A percentile compares a stretch with the other conserved stretches of the same genome.
Conservation (phyloP, 257 asterid species). For the Ballota nigra region DNA sequence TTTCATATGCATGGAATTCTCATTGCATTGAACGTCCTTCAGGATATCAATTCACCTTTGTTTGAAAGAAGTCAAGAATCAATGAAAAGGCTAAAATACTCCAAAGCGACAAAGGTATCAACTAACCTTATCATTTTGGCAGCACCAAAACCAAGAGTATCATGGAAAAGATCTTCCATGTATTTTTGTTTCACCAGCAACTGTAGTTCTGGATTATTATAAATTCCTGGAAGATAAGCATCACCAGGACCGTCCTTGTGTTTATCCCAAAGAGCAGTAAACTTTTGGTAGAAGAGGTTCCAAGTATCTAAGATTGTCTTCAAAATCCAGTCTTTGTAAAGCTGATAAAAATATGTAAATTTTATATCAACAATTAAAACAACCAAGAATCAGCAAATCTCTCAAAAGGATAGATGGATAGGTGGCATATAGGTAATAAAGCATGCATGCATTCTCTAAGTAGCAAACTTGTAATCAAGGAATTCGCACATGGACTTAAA, state of each 20-base stretch:
- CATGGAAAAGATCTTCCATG: slow-evolving; percentile 78
- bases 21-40: background rate
- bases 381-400: background rate
- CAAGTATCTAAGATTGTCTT: slow-evolving; percentile 81
- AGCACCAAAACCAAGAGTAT: slow-evolving; percentile 89
- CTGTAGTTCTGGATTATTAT: slow-evolving; percentile 63
- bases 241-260: slow-evolving; percentile 92
- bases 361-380: background rate
- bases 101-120: background rate
- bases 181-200: slow-evolving; percentile 54
- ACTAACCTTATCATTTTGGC: slow-evolving; percentile 95
- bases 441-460: background rate
- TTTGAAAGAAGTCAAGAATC: background rate
- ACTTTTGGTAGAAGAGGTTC: slow-evolving; percentile 75
- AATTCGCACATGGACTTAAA: background rate
- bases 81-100: background rate
- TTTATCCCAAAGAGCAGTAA: slow-evolving; percentile 84
- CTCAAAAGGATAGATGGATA: background rate
- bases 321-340: slow-evolving; percentile 77
- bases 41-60: background rate
- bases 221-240: slow-evolving; percentile 86
- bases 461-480: background rate
- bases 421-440: background rate
- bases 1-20: too few species aligned
- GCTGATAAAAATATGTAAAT: slow-evolving; percentile 36